A percentile compares a stretch with the other conserved stretches of the same genome.
phyloP scores from a whole-genome alignment of 352 stramenopile species.

The Globisporangium splendens region DNA sequence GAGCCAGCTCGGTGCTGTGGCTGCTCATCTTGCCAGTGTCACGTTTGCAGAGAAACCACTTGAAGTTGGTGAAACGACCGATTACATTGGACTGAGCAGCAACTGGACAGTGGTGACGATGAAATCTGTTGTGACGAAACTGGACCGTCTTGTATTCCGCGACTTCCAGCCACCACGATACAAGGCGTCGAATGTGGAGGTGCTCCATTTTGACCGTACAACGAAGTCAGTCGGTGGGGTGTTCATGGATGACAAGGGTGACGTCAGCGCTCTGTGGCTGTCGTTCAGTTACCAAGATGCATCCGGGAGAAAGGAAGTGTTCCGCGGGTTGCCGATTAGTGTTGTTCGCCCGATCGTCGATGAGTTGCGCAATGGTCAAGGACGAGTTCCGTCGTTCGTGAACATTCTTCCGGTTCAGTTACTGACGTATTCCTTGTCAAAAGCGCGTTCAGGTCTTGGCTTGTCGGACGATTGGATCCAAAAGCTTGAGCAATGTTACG shows the following conservation, averaged over 20 bases:
- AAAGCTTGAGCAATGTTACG: constrained; percentile 68
- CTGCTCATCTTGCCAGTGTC: constrained; percentile 53
- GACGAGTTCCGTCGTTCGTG: constrained; percentile 42
- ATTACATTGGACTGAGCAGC: constrained; percentile 84
- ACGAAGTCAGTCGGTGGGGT: constrained; percentile 84
- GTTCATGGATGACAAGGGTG: constrained; percentile 71
- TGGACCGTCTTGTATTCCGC: constrained; percentile 73
- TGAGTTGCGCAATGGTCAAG: constrained; percentile 32
- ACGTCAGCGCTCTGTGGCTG: constrained; percentile 78
- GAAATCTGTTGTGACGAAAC: constrained; percentile 84
- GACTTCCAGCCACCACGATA: constrained; percentile 85
- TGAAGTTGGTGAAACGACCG: constrained; percentile 67
- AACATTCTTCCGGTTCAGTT: constrained; percentile 73
- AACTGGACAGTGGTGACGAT: constrained; percentile 87
- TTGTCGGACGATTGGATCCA: constrained; percentile 85
- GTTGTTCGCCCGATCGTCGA: constrained; percentile 69
- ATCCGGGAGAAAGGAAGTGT: constrained; percentile 77
- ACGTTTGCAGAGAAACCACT: constrained; percentile 59
- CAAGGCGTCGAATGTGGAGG: constrained; percentile 82
- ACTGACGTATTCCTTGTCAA: constrained; percentile 84
- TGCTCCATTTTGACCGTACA: constrained; percentile 87
- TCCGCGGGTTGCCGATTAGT: constrained; percentile 65
- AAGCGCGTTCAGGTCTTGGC: constrained; percentile 78
- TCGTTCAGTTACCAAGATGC: constrained; percentile 87
- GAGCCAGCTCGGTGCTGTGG: constrained; percentile 54